Base-by-base conservation (phyloP, 768 basidiomycete genomes). In the Phanerochaete carnosa region DNA sequence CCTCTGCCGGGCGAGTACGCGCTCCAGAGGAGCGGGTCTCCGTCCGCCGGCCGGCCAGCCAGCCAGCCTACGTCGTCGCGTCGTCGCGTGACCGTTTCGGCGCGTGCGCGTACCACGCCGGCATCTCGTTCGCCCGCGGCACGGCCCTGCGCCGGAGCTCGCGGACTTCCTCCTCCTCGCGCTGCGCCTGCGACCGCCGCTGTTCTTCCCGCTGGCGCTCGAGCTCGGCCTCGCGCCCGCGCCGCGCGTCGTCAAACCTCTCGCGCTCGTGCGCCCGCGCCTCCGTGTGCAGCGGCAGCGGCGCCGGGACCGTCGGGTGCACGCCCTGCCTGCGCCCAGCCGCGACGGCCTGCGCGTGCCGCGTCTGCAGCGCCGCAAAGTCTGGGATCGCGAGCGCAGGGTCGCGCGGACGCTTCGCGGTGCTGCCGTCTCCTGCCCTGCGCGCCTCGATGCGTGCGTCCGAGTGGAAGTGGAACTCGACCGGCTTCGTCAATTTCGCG, bases 71-170 rank as follows among this genome's bases (percentile, higher is more conserved):
- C 43, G 32, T 51, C 57, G 23, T n/a, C 37, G 35, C 64, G 46
- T 50, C 46, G 56, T 73, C 62, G 33, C 71, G 67, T 70, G 73
- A 73, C 69, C 76, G 83, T 80, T 80, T 89, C 65, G 88, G 88
- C 70, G 81, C 84, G 45, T 81, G 80, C 64, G 81, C 84, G 66
- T 92, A 92, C 90, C 90, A 92, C 64, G 85, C 86, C 12, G 90
- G 90, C 26, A 92, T 79, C 66, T 83, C 83, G 69, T 90, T 79
- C 49, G 90, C 90, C 71, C 78, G 83, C 25, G 87, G 86, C 49
- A 92, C 74, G 19, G 87, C 80, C 64, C 76, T 79, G 76, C 78
- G 82, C 69, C 90, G 75, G 67, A 88, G 62, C 74, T 86, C 88
- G 69, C 70, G 78, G 60, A 89, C 70, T 74, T 84, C 85, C 70